These are phyloP conservation scores for Aspergillus awamori DNA, from an alignment of 2,329 filamentous ascomycete genomes.

Conservation along the genomic window DNA sequence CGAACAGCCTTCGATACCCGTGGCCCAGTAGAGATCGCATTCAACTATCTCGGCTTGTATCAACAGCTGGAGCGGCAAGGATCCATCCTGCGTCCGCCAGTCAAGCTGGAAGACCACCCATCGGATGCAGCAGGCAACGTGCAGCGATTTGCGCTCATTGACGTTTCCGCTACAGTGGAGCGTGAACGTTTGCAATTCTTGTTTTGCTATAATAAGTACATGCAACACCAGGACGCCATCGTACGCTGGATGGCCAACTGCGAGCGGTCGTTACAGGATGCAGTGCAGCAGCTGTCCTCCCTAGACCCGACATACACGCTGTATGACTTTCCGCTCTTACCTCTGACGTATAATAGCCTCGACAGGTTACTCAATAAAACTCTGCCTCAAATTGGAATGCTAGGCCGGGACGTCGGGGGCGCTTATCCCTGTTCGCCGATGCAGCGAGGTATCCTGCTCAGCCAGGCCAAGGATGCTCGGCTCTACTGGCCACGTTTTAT, in stretches of 20 bases:
- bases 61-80: neutral
- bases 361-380: too few relatives aligned
- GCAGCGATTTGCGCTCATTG: neutral
- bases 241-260: neutral
- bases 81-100: neutral
- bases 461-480: neutral
- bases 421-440: neutral
- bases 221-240: neutral
- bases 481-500: neutral
- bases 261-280: too few relatives aligned
- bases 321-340: neutral
- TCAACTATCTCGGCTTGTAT: neutral
- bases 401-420: neutral
- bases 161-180: neutral
- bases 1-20: too few relatives aligned
- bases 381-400: neutral
- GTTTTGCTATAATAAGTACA: neutral
- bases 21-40: neutral
- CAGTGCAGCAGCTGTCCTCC: too few relatives aligned
- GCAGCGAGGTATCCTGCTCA: neutral
- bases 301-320: neutral
- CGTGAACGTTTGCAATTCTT: neutral
- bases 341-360: too few relatives aligned
- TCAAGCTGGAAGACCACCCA: too few relatives aligned
- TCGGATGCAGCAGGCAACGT: neutral